Percentiles rank a stretch among this genome's conserved stretches.
Conservation (phyloP, 2,329 filamentous ascomycete species). For the Botrytis tulipae region DNA sequence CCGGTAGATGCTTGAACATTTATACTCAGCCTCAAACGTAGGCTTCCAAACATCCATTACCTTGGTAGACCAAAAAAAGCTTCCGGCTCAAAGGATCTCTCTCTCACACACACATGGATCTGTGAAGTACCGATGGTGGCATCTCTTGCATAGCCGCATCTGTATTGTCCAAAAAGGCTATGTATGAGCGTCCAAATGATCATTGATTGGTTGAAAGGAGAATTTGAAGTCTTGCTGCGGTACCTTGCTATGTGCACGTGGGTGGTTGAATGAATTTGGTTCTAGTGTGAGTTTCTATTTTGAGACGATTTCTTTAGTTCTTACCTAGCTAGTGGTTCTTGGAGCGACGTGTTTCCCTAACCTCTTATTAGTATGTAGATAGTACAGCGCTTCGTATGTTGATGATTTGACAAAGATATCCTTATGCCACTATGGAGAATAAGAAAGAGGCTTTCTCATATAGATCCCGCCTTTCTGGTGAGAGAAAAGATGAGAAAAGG, state of each 20-base stretch:
- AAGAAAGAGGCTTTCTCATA: neutral
- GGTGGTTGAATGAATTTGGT: neutral
- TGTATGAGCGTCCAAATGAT: neutral
- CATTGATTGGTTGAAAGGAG: neutral
- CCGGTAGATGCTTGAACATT: neutral
- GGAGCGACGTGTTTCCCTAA: neutral
- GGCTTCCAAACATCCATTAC: neutral
- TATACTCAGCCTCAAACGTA: slow-evolving; percentile 9
- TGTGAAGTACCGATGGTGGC: neutral
- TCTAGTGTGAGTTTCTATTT: slow-evolving; percentile 4
- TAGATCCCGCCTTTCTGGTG: neutral
- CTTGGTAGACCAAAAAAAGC: neutral
- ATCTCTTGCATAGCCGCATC: slow-evolving; percentile 8
- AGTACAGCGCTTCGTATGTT: neutral
- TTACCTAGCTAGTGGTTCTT: neutral
- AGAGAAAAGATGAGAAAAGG: no score
- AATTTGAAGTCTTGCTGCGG: neutral
- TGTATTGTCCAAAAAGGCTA: neutral
- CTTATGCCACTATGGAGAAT: neutral
- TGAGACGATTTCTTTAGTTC: neutral
- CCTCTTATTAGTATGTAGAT: neutral
- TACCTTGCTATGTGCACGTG: neutral
- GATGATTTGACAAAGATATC: neutral
- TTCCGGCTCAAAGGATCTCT: neutral
- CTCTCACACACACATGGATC: neutral